Percentiles rank a stretch among this genome's conserved stretches.
phyloP scores from a whole-genome alignment of 1,284 basidiomycete species.

The Trametes hirsuta region DNA sequence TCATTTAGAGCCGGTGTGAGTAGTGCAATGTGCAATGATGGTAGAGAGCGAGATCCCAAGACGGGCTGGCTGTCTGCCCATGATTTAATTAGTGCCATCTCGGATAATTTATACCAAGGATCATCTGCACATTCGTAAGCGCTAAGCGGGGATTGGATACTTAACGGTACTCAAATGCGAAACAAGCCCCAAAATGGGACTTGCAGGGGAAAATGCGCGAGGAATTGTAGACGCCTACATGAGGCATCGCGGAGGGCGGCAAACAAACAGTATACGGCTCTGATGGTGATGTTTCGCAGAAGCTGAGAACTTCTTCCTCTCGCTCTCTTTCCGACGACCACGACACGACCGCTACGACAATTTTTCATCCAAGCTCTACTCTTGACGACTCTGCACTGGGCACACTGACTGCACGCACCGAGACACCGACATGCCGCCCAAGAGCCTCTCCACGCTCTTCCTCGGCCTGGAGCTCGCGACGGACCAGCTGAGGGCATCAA shows the following conservation, averaged over 20 bases:
- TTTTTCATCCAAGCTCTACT: slow-evolving; percentile 7
- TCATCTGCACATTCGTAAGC: too few relatives aligned
- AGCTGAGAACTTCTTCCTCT: slow-evolving; percentile 19
- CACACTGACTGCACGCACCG: slow-evolving; percentile 7
- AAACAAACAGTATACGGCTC: slow-evolving; percentile 25
- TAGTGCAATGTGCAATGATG: too few relatives aligned
- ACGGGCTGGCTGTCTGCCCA: too few relatives aligned
- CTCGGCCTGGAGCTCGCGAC: slow-evolving; percentile 80
- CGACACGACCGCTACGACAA: slow-evolving; percentile 27
- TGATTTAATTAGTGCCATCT: too few relatives aligned
- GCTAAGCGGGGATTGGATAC: too few relatives aligned
- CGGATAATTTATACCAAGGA: too few relatives aligned
- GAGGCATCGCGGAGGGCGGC: slow-evolving; percentile 18
- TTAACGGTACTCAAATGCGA: neutral
- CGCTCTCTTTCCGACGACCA: slow-evolving; percentile 27
- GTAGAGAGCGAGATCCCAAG: too few relatives aligned
- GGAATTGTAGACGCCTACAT: slow-evolving; percentile 16
- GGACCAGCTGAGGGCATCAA: slow-evolving; percentile 76
- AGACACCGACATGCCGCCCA: slow-evolving; percentile 41
- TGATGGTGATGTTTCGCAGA: slow-evolving; percentile 28
- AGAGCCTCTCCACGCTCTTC: slow-evolving; percentile 64
- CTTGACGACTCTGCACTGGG: slow-evolving; percentile 16
- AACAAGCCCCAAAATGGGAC: slow-evolving; percentile 1
- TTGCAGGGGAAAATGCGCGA: neutral
- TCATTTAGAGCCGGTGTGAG: too few relatives aligned